phyloP scores from a whole-genome alignment of 2,329 filamentous ascomycete species.

The Calonectria crousiana region DNA sequence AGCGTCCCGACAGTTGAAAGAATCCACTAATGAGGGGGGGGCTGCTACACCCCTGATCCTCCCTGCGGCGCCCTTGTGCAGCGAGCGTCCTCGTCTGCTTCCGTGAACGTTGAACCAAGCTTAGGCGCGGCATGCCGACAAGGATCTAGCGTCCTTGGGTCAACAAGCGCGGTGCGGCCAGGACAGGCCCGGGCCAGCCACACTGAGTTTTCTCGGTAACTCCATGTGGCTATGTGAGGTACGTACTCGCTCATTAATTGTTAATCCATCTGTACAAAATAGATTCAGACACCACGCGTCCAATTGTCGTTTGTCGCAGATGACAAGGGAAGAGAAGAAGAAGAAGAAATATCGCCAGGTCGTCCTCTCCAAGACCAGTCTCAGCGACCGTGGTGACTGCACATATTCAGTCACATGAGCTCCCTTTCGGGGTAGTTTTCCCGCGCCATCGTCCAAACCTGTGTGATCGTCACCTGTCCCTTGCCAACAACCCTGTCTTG shows the following conservation, averaged over 20 bases:
- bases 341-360: background rate
- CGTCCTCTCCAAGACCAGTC: background rate
- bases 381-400: background rate
- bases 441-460: slow-evolving; percentile 18
- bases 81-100: slow-evolving; percentile 29
- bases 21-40: slow-evolving; percentile 1
- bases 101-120: slow-evolving; percentile 47
- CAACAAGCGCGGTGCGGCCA: slow-evolving; percentile 40
- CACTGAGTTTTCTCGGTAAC: slow-evolving; percentile 37
- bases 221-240: slow-evolving; percentile 24
- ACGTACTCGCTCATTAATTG: slow-evolving; percentile 1
- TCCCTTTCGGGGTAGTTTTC: slow-evolving; percentile 17
- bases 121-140: slow-evolving; percentile 46
- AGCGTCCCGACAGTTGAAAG: background rate
- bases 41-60: slow-evolving; percentile 24
- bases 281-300: slow-evolving; percentile 19
- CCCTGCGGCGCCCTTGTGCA: slow-evolving; percentile 30
- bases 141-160: slow-evolving; percentile 37
- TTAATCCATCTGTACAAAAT: background rate
- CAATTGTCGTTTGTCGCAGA: slow-evolving; percentile 7
- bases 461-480: slow-evolving; percentile 30
- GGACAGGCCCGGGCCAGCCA: slow-evolving; percentile 36
- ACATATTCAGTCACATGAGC: background rate
- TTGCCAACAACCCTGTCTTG: slow-evolving; percentile 15
- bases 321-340: background rate